Evolutionary conservation across 495 filamentous ascomycete genomes (phyloP), one percentile per base, ranked within the genome.

Genomic region (Amorphotheca resinae): DNA sequence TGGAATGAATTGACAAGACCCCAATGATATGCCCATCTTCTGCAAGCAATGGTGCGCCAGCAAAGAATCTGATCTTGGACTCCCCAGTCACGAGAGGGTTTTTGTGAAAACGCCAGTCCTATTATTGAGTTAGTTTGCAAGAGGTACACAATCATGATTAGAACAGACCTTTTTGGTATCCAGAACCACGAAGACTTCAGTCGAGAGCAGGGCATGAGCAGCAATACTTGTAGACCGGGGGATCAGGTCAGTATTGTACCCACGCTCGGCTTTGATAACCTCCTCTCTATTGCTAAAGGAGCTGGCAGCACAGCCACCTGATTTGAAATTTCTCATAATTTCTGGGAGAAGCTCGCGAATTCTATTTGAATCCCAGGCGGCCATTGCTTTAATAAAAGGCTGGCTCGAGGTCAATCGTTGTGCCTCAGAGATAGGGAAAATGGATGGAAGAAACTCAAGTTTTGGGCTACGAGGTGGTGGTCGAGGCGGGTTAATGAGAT

Each of bases 101-200:
- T 2, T 49, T 46, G 34, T 30, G 36, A 30, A 67, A 60, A 23
- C 64, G 57, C 64, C 64, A 67, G 39, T 67, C 64, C 62, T 66
- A 30, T 40, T 9, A 46, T 39, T 47, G n/a, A 33, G 25, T 42
- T 14, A 20, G 33, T 28, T 25, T 17, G 17, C 12, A 33, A 34
- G 25, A 15, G 23, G 18, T 9, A 18, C 11, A 38, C 41, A 17
- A 16, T 21, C 15, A 33, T 22, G 25, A 36, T 28, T 12, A 20
- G 18, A 18, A 42, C 54, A 43, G 22, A 64, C 63, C 53, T 60
- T 55, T 33, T 43, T 21, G n/a, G 59, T 51, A 50, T 67, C 64
- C 18, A 58, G 45, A 15, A 67, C 33, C 14, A 65, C 55, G 46
- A 67, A 48, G 4, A 61, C 53, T 18, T 64, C 56, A 31, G 40